These are phyloP conservation scores for Fragosphaeria purpurea DNA, from an alignment of 2,329 filamentous ascomycete genomes.

Conservation along the genomic window DNA sequence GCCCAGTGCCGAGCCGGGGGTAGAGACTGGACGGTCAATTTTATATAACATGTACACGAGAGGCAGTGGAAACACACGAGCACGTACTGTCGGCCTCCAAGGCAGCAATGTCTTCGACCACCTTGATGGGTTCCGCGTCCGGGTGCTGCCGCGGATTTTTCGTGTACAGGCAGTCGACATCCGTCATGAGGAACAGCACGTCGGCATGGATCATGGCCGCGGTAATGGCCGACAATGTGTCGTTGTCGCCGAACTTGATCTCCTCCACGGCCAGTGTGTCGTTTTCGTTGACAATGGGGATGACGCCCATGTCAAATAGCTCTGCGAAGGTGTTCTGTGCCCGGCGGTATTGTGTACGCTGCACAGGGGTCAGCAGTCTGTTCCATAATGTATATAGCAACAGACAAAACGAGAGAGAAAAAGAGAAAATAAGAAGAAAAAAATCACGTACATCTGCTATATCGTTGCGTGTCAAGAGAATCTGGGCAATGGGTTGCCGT, in stretches of 20 bases:
- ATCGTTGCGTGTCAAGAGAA: slow-evolving; percentile 87
- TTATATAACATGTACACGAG: background rate
- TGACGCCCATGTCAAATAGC: slow-evolving; percentile 86
- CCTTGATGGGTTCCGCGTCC: slow-evolving; percentile 80
- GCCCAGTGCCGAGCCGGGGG: slow-evolving; percentile 76
- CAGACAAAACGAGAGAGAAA: too few species aligned
- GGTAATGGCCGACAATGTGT: slow-evolving; percentile 92
- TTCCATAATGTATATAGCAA: too few species aligned
- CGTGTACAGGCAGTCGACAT: slow-evolving; percentile 95
- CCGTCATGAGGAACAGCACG: slow-evolving; percentile 95
- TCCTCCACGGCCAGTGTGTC: slow-evolving; percentile 93
- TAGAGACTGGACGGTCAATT: slow-evolving; percentile 53
- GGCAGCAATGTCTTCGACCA: slow-evolving; percentile 78
- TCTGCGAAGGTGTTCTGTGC: slow-evolving; percentile 91
- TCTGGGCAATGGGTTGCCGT: slow-evolving; percentile 84
- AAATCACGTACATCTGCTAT: slow-evolving; percentile 68
- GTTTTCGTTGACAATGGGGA: slow-evolving; percentile 98
- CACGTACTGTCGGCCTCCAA: slow-evolving; percentile 67
- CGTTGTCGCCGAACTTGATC: slow-evolving; percentile 99
- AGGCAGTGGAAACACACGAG: too few species aligned
- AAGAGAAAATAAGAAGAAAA: background rate
- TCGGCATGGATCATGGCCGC: slow-evolving; percentile 96
- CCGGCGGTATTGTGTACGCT: slow-evolving; percentile 89
- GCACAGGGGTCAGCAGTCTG: slow-evolving; percentile 13
- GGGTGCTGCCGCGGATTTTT: slow-evolving; percentile 82